A percentile compares a stretch with the other conserved stretches of the same genome.
phyloP scores from a whole-genome alignment of 257 asterid genomes.

The Hygrophila difformis region DNA sequence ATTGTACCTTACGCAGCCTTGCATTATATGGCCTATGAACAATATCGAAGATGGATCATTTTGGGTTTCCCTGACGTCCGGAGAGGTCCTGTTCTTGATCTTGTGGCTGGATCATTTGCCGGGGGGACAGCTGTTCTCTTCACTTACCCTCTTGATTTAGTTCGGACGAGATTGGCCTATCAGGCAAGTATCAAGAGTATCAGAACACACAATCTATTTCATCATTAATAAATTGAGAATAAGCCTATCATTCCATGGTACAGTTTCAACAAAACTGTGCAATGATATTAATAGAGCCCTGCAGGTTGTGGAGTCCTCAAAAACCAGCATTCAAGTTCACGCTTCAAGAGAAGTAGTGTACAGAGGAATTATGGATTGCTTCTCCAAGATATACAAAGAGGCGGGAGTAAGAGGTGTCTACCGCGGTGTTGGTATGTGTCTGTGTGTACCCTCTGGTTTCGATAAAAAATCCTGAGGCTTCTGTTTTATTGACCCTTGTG shows the following conservation, averaged over 20 bases:
- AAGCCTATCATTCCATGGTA: constrained; percentile 12
- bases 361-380: constrained; percentile 76
- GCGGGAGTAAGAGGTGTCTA: constrained; percentile 79
- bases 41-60: constrained; percentile 82
- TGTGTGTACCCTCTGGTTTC: background rate
- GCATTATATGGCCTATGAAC: constrained; percentile 92
- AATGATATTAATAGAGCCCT: constrained; percentile 22
- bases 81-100: constrained; percentile 91
- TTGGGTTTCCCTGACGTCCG: constrained; percentile 47
- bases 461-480: background rate
- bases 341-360: constrained; percentile 40
- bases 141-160: constrained; percentile 94
- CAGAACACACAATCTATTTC: background rate
- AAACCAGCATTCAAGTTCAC: constrained; percentile 28
- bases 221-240: constrained; percentile 8
- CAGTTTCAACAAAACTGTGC: constrained; percentile 8
- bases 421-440: constrained; percentile 77
- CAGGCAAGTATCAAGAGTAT: constrained; percentile 49
- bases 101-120: constrained; percentile 85
- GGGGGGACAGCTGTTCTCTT: constrained; percentile 95
- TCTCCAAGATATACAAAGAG: constrained; percentile 72
- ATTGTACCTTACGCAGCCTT: constrained; percentile 97
- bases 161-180: constrained; percentile 85
- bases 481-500: constrained; percentile 9
- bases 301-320: constrained; percentile 62